Evolutionary conservation across 768 basidiomycete genomes (phyloP).

Genomic region (Tricholoma terreum): DNA sequence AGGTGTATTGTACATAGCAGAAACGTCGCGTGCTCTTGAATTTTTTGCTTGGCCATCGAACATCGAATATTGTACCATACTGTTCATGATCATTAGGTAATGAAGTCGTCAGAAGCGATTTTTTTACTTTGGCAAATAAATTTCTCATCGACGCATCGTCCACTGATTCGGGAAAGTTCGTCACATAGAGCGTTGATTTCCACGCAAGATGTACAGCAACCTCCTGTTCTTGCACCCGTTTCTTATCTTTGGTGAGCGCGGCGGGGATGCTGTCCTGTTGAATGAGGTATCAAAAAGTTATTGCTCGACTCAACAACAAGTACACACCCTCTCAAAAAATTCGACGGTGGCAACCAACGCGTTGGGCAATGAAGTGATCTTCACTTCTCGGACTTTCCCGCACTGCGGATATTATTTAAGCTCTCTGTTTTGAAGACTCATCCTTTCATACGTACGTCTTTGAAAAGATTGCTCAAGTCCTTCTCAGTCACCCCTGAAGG

Average conservation of each 20-base stretch:
- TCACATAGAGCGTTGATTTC: slow-evolving; percentile 92
- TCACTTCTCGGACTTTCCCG: slow-evolving; percentile 81
- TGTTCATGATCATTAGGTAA: slow-evolving; percentile 26
- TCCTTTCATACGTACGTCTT: slow-evolving; percentile 58
- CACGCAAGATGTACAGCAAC: slow-evolving; percentile 87
- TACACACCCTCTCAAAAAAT: slow-evolving; percentile 63
- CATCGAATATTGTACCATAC: slow-evolving; percentile 91
- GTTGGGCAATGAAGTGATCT: slow-evolving; percentile 60
- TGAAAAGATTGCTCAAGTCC: slow-evolving; percentile 73
- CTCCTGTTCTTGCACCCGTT: slow-evolving; percentile 72
- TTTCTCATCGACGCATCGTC: slow-evolving; percentile 76
- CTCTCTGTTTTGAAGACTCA: background rate
- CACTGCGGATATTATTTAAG: slow-evolving; percentile 50
- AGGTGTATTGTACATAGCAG: slow-evolving; percentile 90
- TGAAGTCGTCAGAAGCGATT: background rate
- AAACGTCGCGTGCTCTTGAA: slow-evolving; percentile 90
- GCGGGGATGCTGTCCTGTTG: slow-evolving; percentile 74
- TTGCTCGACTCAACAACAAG: background rate
- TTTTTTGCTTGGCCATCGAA: slow-evolving; percentile 98
- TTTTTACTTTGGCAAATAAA: slow-evolving; percentile 72
- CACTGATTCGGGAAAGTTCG: slow-evolving; percentile 86
- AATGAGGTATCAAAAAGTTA: slow-evolving; percentile 1
- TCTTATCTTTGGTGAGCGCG: slow-evolving; percentile 94
- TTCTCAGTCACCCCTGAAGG: slow-evolving; percentile 54
- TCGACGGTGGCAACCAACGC: slow-evolving; percentile 83